Percentiles rank a stretch among this genome's conserved stretches.
These are phyloP conservation scores for Ganoderma meredithae DNA, from an alignment of 1,284 basidiomycete genomes.

Conservation along the genomic window DNA sequence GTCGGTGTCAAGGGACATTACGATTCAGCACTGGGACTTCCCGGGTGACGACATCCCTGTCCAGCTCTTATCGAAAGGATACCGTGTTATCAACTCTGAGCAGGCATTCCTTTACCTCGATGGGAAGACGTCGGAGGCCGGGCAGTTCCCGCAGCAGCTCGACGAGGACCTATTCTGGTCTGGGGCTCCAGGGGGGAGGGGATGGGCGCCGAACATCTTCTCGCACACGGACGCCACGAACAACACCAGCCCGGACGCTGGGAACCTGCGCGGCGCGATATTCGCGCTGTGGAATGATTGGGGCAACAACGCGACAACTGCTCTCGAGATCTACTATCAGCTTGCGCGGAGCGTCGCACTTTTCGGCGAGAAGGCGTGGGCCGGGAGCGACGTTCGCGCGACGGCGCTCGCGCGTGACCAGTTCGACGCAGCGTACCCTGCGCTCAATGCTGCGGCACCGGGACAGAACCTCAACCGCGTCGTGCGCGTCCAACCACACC, in stretches of 20 bases:
- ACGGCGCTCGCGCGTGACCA: constrained; percentile 37
- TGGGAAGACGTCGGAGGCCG: constrained; percentile 41
- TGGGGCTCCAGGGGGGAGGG: constrained; percentile 39
- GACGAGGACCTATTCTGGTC: constrained; percentile 40
- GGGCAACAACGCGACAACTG: constrained; percentile 42
- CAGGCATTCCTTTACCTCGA: constrained; percentile 45
- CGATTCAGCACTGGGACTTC: constrained; percentile 50
- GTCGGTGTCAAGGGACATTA: constrained; percentile 42
- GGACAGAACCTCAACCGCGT: constrained; percentile 43
- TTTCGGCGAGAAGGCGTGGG: constrained; percentile 40
- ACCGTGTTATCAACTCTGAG: constrained; percentile 44
- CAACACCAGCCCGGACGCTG: constrained; percentile 38
- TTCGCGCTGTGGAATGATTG: constrained; percentile 43
- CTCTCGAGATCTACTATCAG: constrained; percentile 42
- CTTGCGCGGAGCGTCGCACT: constrained; percentile 39
- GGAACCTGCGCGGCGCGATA: constrained; percentile 38
- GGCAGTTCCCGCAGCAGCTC: constrained; percentile 39
- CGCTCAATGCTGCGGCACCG: constrained; percentile 39
- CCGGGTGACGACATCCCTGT: constrained; percentile 43
- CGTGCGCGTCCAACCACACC: constrained; percentile 25
- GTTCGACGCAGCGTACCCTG: constrained; percentile 37
- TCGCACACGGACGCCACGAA: constrained; percentile 37
- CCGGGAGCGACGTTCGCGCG: constrained; percentile 36
- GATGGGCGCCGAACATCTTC: constrained; percentile 44
- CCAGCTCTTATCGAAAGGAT: constrained; percentile 38